Conservation (phyloP, 106 monocot genomes). For the Posidonia australis region DNA sequence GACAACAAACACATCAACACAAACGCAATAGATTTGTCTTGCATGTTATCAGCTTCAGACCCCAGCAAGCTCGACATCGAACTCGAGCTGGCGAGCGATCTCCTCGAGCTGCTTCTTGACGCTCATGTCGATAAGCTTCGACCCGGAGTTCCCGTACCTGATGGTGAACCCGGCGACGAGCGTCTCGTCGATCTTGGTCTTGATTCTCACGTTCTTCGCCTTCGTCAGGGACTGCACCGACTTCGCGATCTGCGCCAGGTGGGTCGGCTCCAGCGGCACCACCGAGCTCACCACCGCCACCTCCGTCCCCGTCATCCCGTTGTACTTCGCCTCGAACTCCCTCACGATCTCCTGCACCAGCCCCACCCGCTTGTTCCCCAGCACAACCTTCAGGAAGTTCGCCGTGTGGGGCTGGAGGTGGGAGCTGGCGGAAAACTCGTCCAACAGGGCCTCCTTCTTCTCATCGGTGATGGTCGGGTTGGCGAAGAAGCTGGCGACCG, state of each 20-base stretch:
- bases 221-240: slow-evolving; percentile 51
- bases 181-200: slow-evolving; percentile 51
- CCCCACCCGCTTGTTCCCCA: slow-evolving; percentile 49
- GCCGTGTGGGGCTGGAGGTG: slow-evolving; percentile 44
- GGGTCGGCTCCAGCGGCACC: slow-evolving; percentile 50
- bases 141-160: slow-evolving; percentile 52
- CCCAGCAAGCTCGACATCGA: slow-evolving; percentile 33
- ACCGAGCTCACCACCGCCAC: slow-evolving; percentile 69
- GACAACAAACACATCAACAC: too few relatives aligned
- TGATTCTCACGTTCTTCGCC: slow-evolving; percentile 64
- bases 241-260: slow-evolving; percentile 62
- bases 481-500: slow-evolving; percentile 37
- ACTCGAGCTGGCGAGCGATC: slow-evolving; percentile 63
- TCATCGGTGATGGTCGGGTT: slow-evolving; percentile 51
- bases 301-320: slow-evolving; percentile 69
- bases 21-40: too few relatives aligned
- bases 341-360: slow-evolving; percentile 47
- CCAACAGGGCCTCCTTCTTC: slow-evolving; percentile 41
- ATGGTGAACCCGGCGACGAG: slow-evolving; percentile 86
- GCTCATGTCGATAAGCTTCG: slow-evolving; percentile 92
- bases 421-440: slow-evolving; percentile 37
- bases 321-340: slow-evolving; percentile 63
- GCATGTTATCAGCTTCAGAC: not conserved
- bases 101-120: slow-evolving; percentile 82
- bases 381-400: slow-evolving; percentile 67